A percentile compares a stretch with the other conserved stretches of the same genome.
These are phyloP conservation scores for Saccharomycopsis vini DNA, from an alignment of 805 yeast genomes.

Conservation along the genomic window DNA sequence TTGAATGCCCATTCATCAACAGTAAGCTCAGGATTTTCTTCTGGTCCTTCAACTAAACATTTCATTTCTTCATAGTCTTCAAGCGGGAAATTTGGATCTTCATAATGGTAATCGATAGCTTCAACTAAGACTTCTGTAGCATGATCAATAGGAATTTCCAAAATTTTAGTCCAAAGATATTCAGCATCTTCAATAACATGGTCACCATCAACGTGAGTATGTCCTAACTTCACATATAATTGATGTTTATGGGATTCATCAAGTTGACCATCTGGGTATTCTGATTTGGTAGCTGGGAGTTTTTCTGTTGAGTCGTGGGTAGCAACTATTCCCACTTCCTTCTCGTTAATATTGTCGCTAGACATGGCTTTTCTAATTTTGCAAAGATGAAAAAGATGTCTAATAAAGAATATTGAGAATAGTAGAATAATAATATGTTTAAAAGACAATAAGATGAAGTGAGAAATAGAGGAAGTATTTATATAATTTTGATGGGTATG, in stretches of 20 bases:
- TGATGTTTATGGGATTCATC: conserved; percentile 22
- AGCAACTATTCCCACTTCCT: background rate
- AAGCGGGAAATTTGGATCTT: conserved; percentile 40
- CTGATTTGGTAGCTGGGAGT: background rate
- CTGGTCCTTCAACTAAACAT: conserved; percentile 23
- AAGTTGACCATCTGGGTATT: conserved; percentile 14
- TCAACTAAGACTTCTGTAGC: conserved; percentile 32
- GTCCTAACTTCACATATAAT: conserved; percentile 22
- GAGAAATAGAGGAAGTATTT: background rate
- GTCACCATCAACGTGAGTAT: conserved; percentile 10
- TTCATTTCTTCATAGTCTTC: conserved; percentile 30
- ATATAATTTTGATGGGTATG: background rate
- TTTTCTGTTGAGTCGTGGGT: background rate
- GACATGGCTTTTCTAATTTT: background rate
- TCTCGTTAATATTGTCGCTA: background rate
- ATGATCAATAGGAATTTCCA: conserved; percentile 29
- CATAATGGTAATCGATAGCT: conserved; percentile 34
- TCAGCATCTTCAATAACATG: conserved; percentile 15
- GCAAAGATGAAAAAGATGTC: background rate
- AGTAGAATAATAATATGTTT: background rate
- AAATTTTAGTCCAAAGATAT: conserved; percentile 31
- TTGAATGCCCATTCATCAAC: conserved; percentile 23
- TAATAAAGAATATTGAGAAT: background rate
- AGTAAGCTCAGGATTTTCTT: conserved; percentile 20
- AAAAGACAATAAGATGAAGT: background rate